Evolutionary conservation across 2,329 filamentous ascomycete species (phyloP).

Genomic region (Diaporthe citriasiana): DNA sequence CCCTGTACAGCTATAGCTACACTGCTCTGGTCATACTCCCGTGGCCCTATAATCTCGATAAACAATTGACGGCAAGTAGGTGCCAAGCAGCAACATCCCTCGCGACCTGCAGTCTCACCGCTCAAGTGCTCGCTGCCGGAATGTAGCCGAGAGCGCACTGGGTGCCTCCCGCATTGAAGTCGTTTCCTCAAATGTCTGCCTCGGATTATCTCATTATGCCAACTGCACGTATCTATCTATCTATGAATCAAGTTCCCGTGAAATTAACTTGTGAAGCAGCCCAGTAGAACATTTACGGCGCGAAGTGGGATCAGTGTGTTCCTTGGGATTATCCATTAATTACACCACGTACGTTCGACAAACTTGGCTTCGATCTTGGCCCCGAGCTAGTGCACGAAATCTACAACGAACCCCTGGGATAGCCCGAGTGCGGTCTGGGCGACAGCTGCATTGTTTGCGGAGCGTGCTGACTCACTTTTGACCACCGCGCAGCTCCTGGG

Average conservation of each 20-base stretch:
- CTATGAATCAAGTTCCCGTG: background rate
- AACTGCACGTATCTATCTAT: background rate
- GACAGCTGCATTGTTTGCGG: constrained; percentile 2
- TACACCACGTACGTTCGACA: too few species aligned
- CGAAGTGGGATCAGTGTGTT: background rate
- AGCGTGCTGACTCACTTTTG: constrained; percentile 14
- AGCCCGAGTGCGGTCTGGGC: background rate
- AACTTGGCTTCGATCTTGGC: constrained; percentile 15
- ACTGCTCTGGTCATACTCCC: too few species aligned
- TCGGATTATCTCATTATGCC: background rate
- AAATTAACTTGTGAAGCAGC: background rate
- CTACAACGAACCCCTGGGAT: background rate
- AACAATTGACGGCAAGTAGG: background rate
- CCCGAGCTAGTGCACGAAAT: background rate
- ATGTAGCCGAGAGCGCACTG: background rate
- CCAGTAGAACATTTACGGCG: background rate
- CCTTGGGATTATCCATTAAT: background rate
- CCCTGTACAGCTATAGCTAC: too few species aligned
- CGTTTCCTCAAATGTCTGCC: background rate
- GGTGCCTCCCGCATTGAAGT: background rate
- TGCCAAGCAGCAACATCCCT: background rate
- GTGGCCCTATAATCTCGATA: background rate
- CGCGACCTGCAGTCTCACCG: constrained; percentile 10
- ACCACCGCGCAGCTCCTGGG: background rate
- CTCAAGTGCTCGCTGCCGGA: background rate